A percentile compares a stretch with the other conserved stretches of the same genome.
Evolutionary conservation across 768 basidiomycete genomes (phyloP).

Genomic region (Kwoniella sp.): DNA sequence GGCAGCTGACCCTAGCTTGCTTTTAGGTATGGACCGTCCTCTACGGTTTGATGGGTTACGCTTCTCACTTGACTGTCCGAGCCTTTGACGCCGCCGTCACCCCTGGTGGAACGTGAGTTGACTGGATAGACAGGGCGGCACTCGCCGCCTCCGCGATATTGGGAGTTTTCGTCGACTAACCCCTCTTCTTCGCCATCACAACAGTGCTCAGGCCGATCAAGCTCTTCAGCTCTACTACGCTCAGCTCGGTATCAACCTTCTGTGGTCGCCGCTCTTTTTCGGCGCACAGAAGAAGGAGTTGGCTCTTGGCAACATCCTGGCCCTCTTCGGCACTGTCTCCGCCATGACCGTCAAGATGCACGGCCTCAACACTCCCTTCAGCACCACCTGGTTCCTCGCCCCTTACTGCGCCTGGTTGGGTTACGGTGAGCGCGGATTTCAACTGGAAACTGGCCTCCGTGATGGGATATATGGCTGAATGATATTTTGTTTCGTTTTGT

Average conservation of each 20-base stretch:
- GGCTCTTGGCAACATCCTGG: slow-evolving; percentile 63
- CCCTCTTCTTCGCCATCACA: not conserved
- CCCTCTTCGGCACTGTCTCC: slow-evolving; percentile 63
- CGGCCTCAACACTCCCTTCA: slow-evolving; percentile 56
- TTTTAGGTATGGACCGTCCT: slow-evolving; percentile 37
- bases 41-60: slow-evolving; percentile 64
- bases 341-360: slow-evolving; percentile 68
- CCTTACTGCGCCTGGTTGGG: slow-evolving; percentile 71
- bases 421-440: slow-evolving; percentile 57
- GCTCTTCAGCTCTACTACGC: slow-evolving; percentile 66
- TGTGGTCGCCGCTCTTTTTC: slow-evolving; percentile 72
- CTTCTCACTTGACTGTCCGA: slow-evolving; percentile 66
- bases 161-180: too few species aligned
- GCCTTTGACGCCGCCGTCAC: slow-evolving; percentile 60
- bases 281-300: slow-evolving; percentile 60
- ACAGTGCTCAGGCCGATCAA: slow-evolving; percentile 59
- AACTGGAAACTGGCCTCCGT: not conserved
- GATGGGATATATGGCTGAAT: slow-evolving; percentile 19
- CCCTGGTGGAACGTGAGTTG: slow-evolving; percentile 58
- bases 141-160: too few species aligned
- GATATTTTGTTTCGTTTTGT: not conserved
- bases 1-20: not conserved
- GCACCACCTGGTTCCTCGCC: slow-evolving; percentile 64
- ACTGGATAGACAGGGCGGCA: not conserved
- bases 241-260: slow-evolving; percentile 64